Evolutionary conservation across 2,329 filamentous ascomycete species (phyloP).

Genomic region (Arthrobotrys megalospora): DNA sequence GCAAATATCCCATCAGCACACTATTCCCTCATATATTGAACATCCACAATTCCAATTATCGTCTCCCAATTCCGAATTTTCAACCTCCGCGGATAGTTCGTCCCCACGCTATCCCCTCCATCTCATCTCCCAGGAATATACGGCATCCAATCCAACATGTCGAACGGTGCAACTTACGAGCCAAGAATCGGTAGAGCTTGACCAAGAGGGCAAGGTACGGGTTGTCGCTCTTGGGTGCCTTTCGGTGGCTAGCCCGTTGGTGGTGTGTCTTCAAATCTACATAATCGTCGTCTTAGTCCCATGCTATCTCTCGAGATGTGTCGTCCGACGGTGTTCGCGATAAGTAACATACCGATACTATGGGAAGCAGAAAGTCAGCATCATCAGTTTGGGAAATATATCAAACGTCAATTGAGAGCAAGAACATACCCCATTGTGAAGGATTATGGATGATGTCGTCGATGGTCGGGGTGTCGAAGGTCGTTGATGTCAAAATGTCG

Average conservation of each 20-base stretch:
- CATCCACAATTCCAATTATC: slow-evolving; percentile 2
- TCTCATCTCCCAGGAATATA: slow-evolving; percentile 33
- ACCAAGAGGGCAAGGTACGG: slow-evolving; percentile 97
- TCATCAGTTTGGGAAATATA: slow-evolving; percentile 26
- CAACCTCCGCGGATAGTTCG: slow-evolving; percentile 57
- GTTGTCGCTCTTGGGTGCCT: slow-evolving; percentile 98
- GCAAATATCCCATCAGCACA: slow-evolving; percentile 50
- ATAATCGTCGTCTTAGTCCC: slow-evolving; percentile 50
- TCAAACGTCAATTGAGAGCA: slow-evolving; percentile 9
- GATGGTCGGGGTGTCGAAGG: slow-evolving; percentile 40
- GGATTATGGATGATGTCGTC: slow-evolving; percentile 38
- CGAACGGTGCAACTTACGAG: slow-evolving; percentile 77
- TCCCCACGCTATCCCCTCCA: slow-evolving; percentile 44
- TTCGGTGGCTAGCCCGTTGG: slow-evolving; percentile 81
- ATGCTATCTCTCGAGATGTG: slow-evolving; percentile 20
- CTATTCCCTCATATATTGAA: slow-evolving; percentile 26
- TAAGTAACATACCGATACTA: slow-evolving; percentile 60
- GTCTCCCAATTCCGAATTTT: slow-evolving; percentile 5
- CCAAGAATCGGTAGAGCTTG: slow-evolving; percentile 97
- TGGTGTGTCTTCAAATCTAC: slow-evolving; percentile 74
- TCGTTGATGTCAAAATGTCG: slow-evolving; percentile 60
- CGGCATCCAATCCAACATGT: slow-evolving; percentile 26
- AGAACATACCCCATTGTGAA: slow-evolving; percentile 60
- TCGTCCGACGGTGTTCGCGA: slow-evolving; percentile 38
- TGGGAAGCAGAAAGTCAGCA: slow-evolving; percentile 28